Evolutionary conservation across 176 grass and related monocot species (phyloP), one percentile per base, ranked within the genome.

Genomic region (Triticum aestivum): DNA sequence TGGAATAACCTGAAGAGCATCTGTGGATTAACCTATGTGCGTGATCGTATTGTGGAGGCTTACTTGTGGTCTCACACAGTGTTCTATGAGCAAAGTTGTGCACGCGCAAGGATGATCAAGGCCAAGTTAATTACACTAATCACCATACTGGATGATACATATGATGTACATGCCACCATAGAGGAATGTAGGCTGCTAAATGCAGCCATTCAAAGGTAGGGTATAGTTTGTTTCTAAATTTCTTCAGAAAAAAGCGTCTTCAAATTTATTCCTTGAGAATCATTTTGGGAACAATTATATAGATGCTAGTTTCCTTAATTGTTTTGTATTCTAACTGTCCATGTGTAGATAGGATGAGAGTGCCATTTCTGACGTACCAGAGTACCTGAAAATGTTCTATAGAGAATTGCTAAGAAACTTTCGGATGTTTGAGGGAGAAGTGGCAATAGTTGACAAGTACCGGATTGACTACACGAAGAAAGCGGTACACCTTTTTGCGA

Each of bases 161-260:
- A 85, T 34, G 87, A 89, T 69, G 17, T 12, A 0, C 70, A 85
- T 85, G 74, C 64, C 8, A 89, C 75, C 39, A 39, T 85, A 2
- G 73, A 89, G 1, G 82, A 89, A 49, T 70, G 23, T 1, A 15
- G 61, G 34, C 14, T 29, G 8, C 20, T 89, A 1, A 54, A 65
- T 2, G 3, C 56, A 59, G 63, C 87, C 2, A 77, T 89, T 2
- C 72, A 85, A 69, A 89, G 75, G 87, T 89, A 52, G 49, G 14
- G 49, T 30, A 5, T 65, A 44, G 2, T 44, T 44, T 44, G 42
- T 44, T 44, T 44, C 42, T 11, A 44, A 44, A 44, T 44, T 44
- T 44, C 10, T 44, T 11, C 9, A 44, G 0, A 39, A 10, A 11
- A 11, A 44, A 11, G 42, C 0, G 10, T 44, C 42, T 44, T 44